A percentile compares a stretch with the other conserved stretches of the same genome.
These are phyloP conservation scores for Choiromyces venosus DNA, from an alignment of 495 filamentous ascomycete genomes.

Conservation along the genomic window DNA sequence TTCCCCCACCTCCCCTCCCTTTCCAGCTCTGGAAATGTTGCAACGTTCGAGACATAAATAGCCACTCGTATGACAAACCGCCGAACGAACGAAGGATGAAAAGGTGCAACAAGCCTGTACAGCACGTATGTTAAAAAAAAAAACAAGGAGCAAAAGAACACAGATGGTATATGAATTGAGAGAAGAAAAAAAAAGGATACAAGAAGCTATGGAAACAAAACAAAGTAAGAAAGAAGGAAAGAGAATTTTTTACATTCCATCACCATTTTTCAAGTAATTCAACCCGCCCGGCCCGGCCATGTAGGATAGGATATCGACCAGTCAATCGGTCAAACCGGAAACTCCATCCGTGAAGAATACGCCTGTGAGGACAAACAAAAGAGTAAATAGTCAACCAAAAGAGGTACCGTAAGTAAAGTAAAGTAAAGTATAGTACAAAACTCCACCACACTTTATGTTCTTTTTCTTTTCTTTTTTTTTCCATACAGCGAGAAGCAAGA, in stretches of 20 bases:
- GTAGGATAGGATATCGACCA: too few relatives aligned
- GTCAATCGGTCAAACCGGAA: neutral
- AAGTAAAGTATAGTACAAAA: neutral
- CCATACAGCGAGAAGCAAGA: too few relatives aligned
- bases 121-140: neutral
- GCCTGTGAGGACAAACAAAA: neutral
- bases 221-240: neutral
- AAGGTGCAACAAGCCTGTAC: neutral
- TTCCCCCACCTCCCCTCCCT: neutral
- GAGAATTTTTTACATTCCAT: neutral
- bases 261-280: neutral
- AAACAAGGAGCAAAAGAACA: neutral
- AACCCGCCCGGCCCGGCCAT: neutral
- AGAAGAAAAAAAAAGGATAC: neutral
- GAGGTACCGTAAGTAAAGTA: too few relatives aligned
- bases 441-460: neutral
- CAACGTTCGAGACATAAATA: neutral
- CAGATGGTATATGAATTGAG: neutral
- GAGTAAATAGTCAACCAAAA: neutral
- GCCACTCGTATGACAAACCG: neutral
- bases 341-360: neutral
- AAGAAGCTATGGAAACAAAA: neutral
- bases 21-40: neutral
- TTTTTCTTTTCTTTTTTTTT: neutral
- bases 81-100: neutral